Evolutionary conservation across 2,329 filamentous ascomycete species (phyloP), one percentile per base, ranked within the genome.

Genomic region (Hypocrella siamensis): DNA sequence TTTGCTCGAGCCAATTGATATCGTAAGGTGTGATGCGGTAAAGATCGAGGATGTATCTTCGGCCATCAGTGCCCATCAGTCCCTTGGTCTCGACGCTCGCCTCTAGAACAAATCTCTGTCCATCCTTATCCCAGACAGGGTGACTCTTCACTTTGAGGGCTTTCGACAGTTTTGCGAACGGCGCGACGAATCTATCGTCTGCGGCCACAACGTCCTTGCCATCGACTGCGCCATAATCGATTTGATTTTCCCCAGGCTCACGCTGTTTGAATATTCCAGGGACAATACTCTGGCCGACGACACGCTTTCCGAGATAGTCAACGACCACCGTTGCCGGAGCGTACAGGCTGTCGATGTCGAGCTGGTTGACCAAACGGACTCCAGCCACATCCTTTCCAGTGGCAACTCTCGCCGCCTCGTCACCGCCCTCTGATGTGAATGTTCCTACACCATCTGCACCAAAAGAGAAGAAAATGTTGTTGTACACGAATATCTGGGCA

Each of bases 391-490:
- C 90, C 61, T 98, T 98, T 40, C 86, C 88, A 5, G 92, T 93
- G 17, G 92, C 90, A 35, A 96, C 84, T 36, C 88, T 75, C 11
- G 90, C 90, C 41, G 90, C 90, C 59, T 98, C 90, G 42, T 98
- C 88, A 15, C 90, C 90, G 42, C 90, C 90, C 58, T 98, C 90
- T 3, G 80, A 86, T 9, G 85, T 86, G 54, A 98, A 98, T 12
- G 90, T 98, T 27, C 90, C 88, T 28, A 96, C 90, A 32, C 90
- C 92, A 53, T 98, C 90, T 28, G 90, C 88, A 39, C 90, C 90
- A 45, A 94, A 96, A 1, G 90, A 96, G 64, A 93, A 98, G 64
- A 98, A 98, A 43, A 98, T 85, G 58, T 98, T 98, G 66, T 96
- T 96, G 65, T 96, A 94, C 17, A 98, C 88, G 48, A 93, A 98